Base-by-base conservation (phyloP, 2,329 filamentous ascomycete genomes). In the Didymella pinodella region DNA sequence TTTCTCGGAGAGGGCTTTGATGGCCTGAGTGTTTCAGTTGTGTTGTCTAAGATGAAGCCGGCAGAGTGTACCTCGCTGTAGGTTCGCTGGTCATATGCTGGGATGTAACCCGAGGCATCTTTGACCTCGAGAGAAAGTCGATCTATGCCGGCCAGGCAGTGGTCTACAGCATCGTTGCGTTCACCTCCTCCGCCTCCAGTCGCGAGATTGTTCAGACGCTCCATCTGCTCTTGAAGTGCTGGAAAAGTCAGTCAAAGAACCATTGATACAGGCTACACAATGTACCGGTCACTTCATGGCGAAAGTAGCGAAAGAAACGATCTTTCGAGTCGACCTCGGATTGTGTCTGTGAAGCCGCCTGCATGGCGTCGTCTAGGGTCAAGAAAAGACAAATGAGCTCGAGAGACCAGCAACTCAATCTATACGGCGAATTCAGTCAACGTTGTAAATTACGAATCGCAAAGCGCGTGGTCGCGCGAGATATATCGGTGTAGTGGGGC, bases 21-120 rank as follows among this genome's bases (percentile, higher is more conserved):
- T 88, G 22, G 90, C 86, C 87, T 92, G 68, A 26, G 45, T 2
- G 11, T n/a, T 54, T 77, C 57, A 77, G 64, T 44, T 49, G 6
- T 8, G 4, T 10, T 14, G 40, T 5, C 38, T 3, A 1, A 12
- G 14, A 4, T 14, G 4, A 2, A 1, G 18, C 2, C 11, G 38
- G 18, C 12, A 7, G 20, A 4, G 11, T 2, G 20, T 78, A 93
- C 91, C 80, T 93, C 88, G 43, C 89, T 86, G 73, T 97, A 98
- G 25, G 90, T 89, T 67, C 91, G 87, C 75, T 95, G 92, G 71
- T 98, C 95, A 74, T 97, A 96, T 7, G 92, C 88, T 2, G 95
- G 93, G 16, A 97, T 86, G 66, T 89, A 92, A 55, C 89, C 88
- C 1, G 90, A 87, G 0, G 91, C 90, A 78, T 97, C 93, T 65